Base-by-base conservation (phyloP, 139 green algal species). In the Tetradesmus obliquus region DNA sequence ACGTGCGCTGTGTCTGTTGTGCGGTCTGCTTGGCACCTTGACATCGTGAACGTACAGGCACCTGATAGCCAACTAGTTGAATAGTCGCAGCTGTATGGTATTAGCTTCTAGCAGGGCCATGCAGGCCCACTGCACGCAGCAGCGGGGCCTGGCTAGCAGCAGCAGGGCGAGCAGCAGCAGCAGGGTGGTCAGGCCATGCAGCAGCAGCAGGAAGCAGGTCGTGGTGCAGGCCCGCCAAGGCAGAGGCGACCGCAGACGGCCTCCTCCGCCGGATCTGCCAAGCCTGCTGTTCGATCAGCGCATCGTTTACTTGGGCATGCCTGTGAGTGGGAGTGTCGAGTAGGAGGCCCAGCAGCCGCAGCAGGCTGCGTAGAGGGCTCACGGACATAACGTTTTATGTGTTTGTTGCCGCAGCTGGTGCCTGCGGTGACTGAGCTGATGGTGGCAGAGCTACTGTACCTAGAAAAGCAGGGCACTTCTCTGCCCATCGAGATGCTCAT, bases 281-380 rank as follows among this genome's bases (percentile, higher is more conserved):
- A 99, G 97, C 0, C 92, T 99, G 72, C 96, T 99, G 79, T 97
- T 99, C 53, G 97, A 99, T 93, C 95, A 96, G 82, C 95, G 98
- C 45, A 99, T 99, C 91, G 96, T 96, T 12, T 99, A 99, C 95
- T 93, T 99, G n/a, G 98, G 98, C 84, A 99, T 99, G 98, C 98
- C 98, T 80, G 96, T 98, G 88, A 89, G 95, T 81, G 8, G 8
- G 0, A 24, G 15, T 76, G 66, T 76, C 3, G 3, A 5, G 2
- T 1, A 10, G 17, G 66, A 24, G 66, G 17, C 66, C 5, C 17
- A 24, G 4, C 62, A 80, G n/a, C 55, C 2, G 19, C 3, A 58
- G 57, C n/a, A 13, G 1, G 8, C 51, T 24, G 7, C 5, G 19
- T 4, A 3, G 1, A 88, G 17, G 3, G 5, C 19, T 84, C 1